These are phyloP conservation scores for Solanum gracilifrons DNA, from an alignment of 257 asterid species.

Conservation along the genomic window DNA sequence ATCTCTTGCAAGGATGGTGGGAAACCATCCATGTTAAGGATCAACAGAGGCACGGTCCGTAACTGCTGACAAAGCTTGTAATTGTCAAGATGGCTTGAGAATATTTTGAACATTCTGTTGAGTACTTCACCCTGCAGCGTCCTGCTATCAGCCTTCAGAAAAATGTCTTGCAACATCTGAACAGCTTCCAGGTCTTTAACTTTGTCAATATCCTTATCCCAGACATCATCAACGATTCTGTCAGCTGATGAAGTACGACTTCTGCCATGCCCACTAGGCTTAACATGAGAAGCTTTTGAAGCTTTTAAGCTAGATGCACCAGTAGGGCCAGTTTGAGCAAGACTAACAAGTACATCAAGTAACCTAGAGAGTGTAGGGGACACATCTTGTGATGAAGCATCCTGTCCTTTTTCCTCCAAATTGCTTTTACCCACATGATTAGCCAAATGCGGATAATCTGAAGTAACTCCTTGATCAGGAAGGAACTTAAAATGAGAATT, in stretches of 20 bases:
- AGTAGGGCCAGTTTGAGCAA: constrained; percentile 70
- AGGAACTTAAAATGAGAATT: constrained; percentile 21
- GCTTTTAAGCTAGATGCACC: constrained; percentile 27
- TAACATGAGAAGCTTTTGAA: constrained; percentile 48
- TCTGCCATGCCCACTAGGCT: constrained; percentile 53
- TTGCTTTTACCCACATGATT: constrained; percentile 20
- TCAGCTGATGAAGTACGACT: constrained; percentile 72
- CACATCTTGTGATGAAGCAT: constrained; percentile 34
- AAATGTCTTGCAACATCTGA: constrained; percentile 89
- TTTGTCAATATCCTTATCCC: constrained; percentile 85
- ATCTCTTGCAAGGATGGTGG: constrained; percentile 81
- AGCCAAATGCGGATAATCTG: constrained; percentile 25
- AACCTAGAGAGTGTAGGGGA: constrained; percentile 82
- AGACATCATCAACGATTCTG: constrained; percentile 50
- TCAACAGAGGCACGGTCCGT: constrained; percentile 91
- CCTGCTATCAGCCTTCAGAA: constrained; percentile 80
- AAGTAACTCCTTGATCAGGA: constrained; percentile 34
- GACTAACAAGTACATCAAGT: constrained; percentile 76
- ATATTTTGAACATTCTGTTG: constrained; percentile 84
- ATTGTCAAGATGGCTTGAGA: constrained; percentile 91
- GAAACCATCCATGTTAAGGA: constrained; percentile 92
- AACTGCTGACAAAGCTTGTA: constrained; percentile 88
- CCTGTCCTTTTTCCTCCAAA: constrained; percentile 28
- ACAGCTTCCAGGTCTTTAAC: constrained; percentile 96
- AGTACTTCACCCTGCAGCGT: constrained; percentile 92